phyloP scores from a whole-genome alignment of 805 yeast species.

The Candida maesae region DNA sequence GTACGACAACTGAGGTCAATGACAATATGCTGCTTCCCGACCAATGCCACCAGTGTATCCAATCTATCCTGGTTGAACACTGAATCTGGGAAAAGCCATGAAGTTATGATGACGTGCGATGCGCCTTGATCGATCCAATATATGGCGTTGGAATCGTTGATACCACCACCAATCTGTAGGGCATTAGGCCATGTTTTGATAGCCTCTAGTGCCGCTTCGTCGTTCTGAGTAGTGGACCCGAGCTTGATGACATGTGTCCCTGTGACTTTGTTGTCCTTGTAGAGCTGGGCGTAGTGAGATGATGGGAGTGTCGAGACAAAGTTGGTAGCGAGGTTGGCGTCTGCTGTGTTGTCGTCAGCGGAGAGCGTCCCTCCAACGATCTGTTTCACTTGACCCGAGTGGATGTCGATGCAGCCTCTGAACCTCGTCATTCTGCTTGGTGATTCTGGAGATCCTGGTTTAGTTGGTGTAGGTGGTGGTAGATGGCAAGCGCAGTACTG shows the following conservation, averaged over 20 bases:
- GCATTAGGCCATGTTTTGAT: constrained; percentile 65
- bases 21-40: constrained; percentile 69
- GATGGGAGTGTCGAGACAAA: constrained; percentile 76
- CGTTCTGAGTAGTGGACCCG: constrained; percentile 74
- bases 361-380: constrained; percentile 91
- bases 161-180: constrained; percentile 93
- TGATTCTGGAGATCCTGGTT: background rate
- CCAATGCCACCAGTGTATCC: constrained; percentile 40
- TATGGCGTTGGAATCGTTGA: constrained; percentile 66
- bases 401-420: constrained; percentile 94
- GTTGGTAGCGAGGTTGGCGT: constrained; percentile 52
- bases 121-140: constrained; percentile 80
- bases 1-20: constrained; percentile 86
- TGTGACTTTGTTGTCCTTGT: constrained; percentile 48
- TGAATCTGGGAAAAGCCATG: constrained; percentile 78
- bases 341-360: constrained; percentile 44
- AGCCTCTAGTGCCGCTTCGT: constrained; percentile 77
- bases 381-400: constrained; percentile 92
- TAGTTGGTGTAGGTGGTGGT: background rate
- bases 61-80: constrained; percentile 51
- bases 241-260: constrained; percentile 95
- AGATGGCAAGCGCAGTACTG: background rate
- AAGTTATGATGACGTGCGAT: constrained; percentile 84
- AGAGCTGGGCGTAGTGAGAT: constrained; percentile 68
- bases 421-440: constrained; percentile 64